Percentiles rank a stretch among this genome's conserved stretches.
phyloP scores from a whole-genome alignment of 306 rosid species.

The Trifolium fragiferum region DNA sequence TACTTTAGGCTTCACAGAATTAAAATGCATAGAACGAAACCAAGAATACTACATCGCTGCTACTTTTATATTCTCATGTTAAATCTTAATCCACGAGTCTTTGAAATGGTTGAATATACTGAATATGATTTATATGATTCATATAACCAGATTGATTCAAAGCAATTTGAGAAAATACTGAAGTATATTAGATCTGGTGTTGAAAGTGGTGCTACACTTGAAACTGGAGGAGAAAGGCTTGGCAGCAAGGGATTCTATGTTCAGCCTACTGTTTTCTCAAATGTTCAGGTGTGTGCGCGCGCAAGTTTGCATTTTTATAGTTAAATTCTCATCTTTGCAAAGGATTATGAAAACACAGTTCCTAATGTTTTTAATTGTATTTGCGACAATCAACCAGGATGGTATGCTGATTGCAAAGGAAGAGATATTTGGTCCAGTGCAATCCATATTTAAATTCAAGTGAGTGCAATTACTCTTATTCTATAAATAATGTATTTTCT shows the following conservation, averaged over 20 bases:
- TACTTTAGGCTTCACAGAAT: slow-evolving; percentile 15
- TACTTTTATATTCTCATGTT: slow-evolving; percentile 20
- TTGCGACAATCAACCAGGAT: slow-evolving; percentile 57
- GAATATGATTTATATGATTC: slow-evolving; percentile 27
- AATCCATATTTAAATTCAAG: slow-evolving; percentile 83
- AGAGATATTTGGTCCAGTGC: slow-evolving; percentile 96
- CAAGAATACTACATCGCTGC: slow-evolving; percentile 28
- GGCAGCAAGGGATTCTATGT: slow-evolving; percentile 79
- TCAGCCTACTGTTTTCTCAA: slow-evolving; percentile 90
- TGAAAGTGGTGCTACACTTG: slow-evolving; percentile 80
- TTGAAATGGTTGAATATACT: slow-evolving; percentile 28
- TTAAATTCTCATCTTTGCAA: slow-evolving; percentile 13
- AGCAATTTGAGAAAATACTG: slow-evolving; percentile 81
- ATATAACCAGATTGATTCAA: slow-evolving; percentile 66
- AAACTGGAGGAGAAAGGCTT: slow-evolving; percentile 81
- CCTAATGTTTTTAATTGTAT: slow-evolving; percentile 23
- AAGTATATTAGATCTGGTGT: slow-evolving; percentile 70
- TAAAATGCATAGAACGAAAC: slow-evolving; percentile 27
- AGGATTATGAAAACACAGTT: slow-evolving; percentile 6
- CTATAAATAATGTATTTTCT: background rate
- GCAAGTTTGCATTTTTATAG: background rate
- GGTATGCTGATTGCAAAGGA: slow-evolving; percentile 83
- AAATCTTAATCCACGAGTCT: background rate
- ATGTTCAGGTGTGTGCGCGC: slow-evolving; percentile 63
- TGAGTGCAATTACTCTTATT: slow-evolving; percentile 45